Conservation (phyloP, 2,329 filamentous ascomycete genomes). For the Phialocephala sp. region DNA sequence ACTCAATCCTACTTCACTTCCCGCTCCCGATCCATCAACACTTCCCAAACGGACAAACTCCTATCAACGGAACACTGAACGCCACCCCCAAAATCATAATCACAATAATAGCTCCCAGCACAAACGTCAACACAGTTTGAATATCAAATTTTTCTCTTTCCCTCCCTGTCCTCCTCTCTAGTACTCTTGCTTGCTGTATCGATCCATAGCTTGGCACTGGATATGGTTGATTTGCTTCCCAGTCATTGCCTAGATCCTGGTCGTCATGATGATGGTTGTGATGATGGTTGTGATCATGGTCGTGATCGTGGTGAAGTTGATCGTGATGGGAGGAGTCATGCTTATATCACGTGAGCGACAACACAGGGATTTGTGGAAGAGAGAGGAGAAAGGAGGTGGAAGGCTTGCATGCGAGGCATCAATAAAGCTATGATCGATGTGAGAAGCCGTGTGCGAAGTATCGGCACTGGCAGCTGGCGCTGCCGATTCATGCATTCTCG, state of each 20-base stretch:
- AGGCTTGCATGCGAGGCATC: not conserved
- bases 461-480: not conserved
- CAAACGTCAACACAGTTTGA: not conserved
- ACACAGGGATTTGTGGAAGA: not conserved
- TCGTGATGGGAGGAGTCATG: not conserved
- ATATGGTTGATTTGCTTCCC: not conserved
- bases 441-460: not conserved
- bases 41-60: not conserved
- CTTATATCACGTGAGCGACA: slow-evolving; percentile 6
- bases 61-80: not conserved
- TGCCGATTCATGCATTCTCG: not conserved
- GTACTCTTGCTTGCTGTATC: not conserved
- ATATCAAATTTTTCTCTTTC: not conserved
- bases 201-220: not conserved
- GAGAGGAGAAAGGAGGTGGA: not conserved
- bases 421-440: not conserved
- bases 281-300: not conserved
- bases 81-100: not conserved
- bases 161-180: not conserved
- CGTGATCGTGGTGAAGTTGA: not conserved
- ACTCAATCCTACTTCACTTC: not conserved
- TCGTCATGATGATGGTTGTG: not conserved
- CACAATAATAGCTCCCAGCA: not conserved
- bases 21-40: not conserved
- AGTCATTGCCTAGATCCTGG: not conserved